Conservation (phyloP, 1,139 yeast genomes). For the Williopsis jadinii region DNA sequence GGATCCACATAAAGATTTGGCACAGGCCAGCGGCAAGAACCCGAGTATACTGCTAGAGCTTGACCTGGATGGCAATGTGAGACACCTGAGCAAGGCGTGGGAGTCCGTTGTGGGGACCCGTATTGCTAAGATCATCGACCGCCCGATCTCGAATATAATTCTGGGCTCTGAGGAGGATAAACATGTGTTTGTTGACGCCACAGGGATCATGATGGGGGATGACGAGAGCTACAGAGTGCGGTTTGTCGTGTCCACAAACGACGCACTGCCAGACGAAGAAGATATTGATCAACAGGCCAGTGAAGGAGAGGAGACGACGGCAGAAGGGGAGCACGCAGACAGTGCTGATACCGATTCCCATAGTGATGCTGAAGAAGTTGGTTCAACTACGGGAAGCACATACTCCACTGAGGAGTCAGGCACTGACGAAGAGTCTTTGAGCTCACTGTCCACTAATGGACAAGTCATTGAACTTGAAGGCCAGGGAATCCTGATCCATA, state of each 20-base stretch:
- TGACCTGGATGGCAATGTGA: conserved; percentile 71
- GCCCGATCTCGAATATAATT: conserved; percentile 59
- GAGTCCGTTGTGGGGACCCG: conserved; percentile 58
- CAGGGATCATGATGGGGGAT: conserved; percentile 62
- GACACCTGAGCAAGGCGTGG: conserved; percentile 74
- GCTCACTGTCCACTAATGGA: conserved; percentile 45
- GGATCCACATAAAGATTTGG: conserved; percentile 18
- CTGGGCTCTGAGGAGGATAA: conserved; percentile 64
- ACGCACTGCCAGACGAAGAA: conserved; percentile 19
- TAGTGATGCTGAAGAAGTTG: conserved; percentile 10
- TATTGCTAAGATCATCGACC: conserved; percentile 44
- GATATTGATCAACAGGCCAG: conserved; percentile 3
- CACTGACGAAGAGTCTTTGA: conserved; percentile 25
- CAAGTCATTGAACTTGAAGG: conserved; percentile 76
- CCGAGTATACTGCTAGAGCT: conserved; percentile 85
- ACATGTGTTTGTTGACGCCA: conserved; percentile 63
- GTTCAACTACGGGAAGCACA: background rate
- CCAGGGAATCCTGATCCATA: conserved; percentile 89
- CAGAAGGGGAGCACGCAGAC: conserved; percentile 6
- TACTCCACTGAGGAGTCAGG: background rate
- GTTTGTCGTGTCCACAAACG: conserved; percentile 53
- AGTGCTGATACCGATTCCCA: conserved; percentile 7
- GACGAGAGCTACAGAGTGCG: conserved; percentile 74
- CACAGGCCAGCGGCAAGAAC: conserved; percentile 29
- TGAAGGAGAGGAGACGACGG: conserved; percentile 16